Evolutionary conservation across 192 early-diverging fungal species (phyloP).

Genomic region (Dissophora ornata): DNA sequence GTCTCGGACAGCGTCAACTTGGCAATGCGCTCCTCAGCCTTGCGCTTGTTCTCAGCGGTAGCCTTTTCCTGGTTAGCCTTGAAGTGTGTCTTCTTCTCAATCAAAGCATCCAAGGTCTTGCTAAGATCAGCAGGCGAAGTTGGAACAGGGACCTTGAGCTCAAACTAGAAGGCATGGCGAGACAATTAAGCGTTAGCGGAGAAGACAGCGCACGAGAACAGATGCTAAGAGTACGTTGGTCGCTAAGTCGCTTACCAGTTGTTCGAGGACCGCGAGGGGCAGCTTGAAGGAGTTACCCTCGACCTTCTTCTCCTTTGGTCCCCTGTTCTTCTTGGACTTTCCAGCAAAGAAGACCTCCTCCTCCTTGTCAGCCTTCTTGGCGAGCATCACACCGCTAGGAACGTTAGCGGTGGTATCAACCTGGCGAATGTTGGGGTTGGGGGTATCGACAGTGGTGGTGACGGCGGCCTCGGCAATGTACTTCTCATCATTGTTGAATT

Average conservation of each 20-base stretch:
- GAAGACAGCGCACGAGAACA: background rate
- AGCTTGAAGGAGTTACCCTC: conserved; percentile 68
- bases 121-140: conserved; percentile 74
- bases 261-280: conserved; percentile 81
- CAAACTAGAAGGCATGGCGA: conserved; percentile 4
- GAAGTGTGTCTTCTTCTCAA: conserved; percentile 77
- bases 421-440: conserved; percentile 62
- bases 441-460: conserved; percentile 48
- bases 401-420: conserved; percentile 68
- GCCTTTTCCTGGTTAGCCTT: conserved; percentile 79
- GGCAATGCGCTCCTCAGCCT: conserved; percentile 87
- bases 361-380: conserved; percentile 78
- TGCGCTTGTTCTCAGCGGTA: conserved; percentile 88
- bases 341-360: conserved; percentile 85
- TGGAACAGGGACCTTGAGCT: conserved; percentile 84
- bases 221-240: background rate
- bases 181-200: background rate
- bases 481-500: conserved; percentile 55
- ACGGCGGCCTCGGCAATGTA: conserved; percentile 51
- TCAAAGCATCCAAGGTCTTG: conserved; percentile 76
- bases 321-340: conserved; percentile 74
- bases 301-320: conserved; percentile 57
- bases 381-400: conserved; percentile 82
- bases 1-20: conserved; percentile 41
- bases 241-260: conserved; percentile 67